Conservation (phyloP, 176 grass and related monocot species). For the Aegilops tauschii region DNA sequence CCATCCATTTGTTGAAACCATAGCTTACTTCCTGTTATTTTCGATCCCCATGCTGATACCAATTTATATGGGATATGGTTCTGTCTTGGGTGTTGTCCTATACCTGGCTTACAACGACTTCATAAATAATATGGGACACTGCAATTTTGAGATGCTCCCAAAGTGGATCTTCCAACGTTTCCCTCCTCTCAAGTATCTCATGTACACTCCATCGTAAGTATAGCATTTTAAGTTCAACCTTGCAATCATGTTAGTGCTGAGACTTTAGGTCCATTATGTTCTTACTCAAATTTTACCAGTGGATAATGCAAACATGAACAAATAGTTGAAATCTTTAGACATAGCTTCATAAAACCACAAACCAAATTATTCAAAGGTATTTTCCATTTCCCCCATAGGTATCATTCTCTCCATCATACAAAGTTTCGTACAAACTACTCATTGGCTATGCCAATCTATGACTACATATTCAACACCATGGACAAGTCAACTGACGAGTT, state of each 20-base stretch:
- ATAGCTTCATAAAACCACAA: neutral
- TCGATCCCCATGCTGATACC: constrained; percentile 51
- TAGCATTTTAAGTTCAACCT: constrained; percentile 17
- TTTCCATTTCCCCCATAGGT: constrained; percentile 32
- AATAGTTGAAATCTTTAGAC: neutral
- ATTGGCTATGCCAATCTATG: constrained; percentile 69
- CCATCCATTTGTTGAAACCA: constrained; percentile 76
- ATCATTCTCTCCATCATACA: constrained; percentile 65
- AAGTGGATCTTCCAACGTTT: constrained; percentile 64
- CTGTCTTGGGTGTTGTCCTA: neutral
- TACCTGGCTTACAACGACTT: constrained; percentile 71
- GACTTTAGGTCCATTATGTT: neutral
- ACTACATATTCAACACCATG: constrained; percentile 55
- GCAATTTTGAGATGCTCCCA: constrained; percentile 85
- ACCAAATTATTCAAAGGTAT: neutral
- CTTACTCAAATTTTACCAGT: neutral
- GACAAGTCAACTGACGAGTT: constrained; percentile 56
- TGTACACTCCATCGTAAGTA: constrained; percentile 96
- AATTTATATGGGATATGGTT: constrained; percentile 32
- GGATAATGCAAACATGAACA: neutral
- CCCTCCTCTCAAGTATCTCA: constrained; percentile 86
- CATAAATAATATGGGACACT: constrained; percentile 97
- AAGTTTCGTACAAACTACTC: constrained; percentile 66
- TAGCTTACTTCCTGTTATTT: constrained; percentile 65
- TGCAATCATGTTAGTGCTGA: constrained; percentile 3